These are phyloP conservation scores for Entonaema liquescens DNA, from an alignment of 495 filamentous ascomycete species.

Conservation along the genomic window DNA sequence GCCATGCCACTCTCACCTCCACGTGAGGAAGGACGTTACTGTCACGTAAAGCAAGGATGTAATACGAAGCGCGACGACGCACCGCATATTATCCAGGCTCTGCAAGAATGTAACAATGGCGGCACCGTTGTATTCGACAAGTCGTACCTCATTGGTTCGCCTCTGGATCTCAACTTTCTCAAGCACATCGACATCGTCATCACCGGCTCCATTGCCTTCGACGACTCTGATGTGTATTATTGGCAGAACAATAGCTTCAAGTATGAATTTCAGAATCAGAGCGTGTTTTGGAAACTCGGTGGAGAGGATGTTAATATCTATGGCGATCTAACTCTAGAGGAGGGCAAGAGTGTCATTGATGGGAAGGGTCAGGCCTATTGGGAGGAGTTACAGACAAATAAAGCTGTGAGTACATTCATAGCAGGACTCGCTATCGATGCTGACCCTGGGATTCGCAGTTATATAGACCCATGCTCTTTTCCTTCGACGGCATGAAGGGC, in stretches of 20 bases:
- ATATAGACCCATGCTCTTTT: constrained; percentile 58
- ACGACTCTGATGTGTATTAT: constrained; percentile 43
- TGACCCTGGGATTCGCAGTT: constrained; percentile 23
- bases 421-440: neutral
- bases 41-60: constrained; percentile 26
- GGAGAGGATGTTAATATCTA: constrained; percentile 48
- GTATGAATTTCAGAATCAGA: constrained; percentile 43
- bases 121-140: constrained; percentile 69
- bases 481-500: constrained; percentile 68
- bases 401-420: constrained; percentile 26
- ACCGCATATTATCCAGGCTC: constrained; percentile 62
- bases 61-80: constrained; percentile 61
- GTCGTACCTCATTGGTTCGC: constrained; percentile 68
- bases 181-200: constrained; percentile 67
- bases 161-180: constrained; percentile 70
- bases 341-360: constrained; percentile 42
- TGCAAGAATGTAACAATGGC: constrained; percentile 71
- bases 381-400: constrained; percentile 64
- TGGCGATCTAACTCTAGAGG: constrained; percentile 31
- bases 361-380: constrained; percentile 72
- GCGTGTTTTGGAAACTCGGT: constrained; percentile 46
- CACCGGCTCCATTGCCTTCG: constrained; percentile 33
- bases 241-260: constrained; percentile 45
- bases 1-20: constrained; percentile 25
- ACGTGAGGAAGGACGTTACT: constrained; percentile 25